Evolutionary conservation across 257 asterid species (phyloP), one percentile per base, ranked within the genome.

Genomic region (Handroanthus guayacan): DNA sequence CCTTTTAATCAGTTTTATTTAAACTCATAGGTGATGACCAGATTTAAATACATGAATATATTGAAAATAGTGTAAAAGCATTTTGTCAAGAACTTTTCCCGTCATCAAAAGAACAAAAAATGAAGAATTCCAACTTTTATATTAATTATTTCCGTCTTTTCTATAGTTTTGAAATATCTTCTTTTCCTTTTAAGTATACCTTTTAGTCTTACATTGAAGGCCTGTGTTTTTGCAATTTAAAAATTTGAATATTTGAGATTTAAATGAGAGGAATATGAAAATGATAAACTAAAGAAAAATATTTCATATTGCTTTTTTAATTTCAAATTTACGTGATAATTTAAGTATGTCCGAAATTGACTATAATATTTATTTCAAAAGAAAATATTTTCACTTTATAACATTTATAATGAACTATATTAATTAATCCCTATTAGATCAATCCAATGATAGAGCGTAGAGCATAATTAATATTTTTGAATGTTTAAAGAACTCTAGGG

Each of bases 11-110:
- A 78, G 68, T 62, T 14, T 36, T 39, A 37, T 20, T 16, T 62
- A 13, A 12, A 16, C 43, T 56, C 71, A 65, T 57, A n/a, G 74
- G 39, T 63, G 65, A 78, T 63, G 51, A 38, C 51, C 34, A 38
- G 14, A 63, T 38, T n/a, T 63, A 14, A 5, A 36, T 17, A 7
- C 1, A 9, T 0, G 6, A 1, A 13, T 11, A 31, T 57, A n/a
- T 57, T 57, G 63, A 20, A 56, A 57, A 57, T 18, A 20, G 66
- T 51, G 43, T 31, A 43, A 69, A 16, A 66, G 51, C 58, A 18
- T 8, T 6, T 37, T 51, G 37, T 56, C 71, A 38, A 62, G 65
- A 72, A 58, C 62, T 76, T 63, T 62, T 55, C 56, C 52, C 6
- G 55, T 20, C 13, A 17, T 72, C 36, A 54, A 11, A 71, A 37